phyloP scores from a whole-genome alignment of 257 asterid genomes.

The Nicotiana sylvestris region DNA sequence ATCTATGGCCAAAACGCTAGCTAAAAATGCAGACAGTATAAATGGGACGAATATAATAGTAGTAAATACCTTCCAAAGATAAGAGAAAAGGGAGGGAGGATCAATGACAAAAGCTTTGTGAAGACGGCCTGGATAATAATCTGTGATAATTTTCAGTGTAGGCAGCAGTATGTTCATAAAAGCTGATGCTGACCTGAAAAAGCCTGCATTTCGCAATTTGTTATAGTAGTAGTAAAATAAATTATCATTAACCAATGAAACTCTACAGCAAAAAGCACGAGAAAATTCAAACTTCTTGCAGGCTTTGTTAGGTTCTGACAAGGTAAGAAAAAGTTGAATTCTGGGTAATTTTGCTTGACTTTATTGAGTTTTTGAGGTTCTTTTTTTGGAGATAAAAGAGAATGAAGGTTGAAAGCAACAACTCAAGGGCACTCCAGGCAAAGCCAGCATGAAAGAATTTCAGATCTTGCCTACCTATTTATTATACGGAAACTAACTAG shows the following conservation, averaged over 20 bases:
- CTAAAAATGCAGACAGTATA: too few species aligned
- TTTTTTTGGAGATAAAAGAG: background rate
- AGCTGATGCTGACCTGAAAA: constrained; percentile 90
- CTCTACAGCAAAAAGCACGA: background rate
- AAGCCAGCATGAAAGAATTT: constrained; percentile 23
- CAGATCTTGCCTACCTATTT: background rate
- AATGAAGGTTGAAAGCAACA: constrained; percentile 40
- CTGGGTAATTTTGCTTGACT: background rate
- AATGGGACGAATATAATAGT: too few species aligned
- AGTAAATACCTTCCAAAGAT: constrained; percentile 81
- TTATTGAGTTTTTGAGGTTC: too few species aligned
- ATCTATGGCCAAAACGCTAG: too few species aligned
- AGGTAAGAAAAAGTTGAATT: background rate
- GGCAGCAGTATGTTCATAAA: constrained; percentile 72
- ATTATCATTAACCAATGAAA: background rate
- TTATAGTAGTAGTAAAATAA: too few species aligned
- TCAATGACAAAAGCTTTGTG: constrained; percentile 78
- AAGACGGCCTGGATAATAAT: constrained; percentile 71
- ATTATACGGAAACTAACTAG: too few species aligned
- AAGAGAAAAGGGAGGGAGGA: constrained; percentile 79
- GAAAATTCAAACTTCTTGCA: background rate
- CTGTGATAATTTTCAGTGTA: constrained; percentile 67
- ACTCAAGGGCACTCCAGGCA: constrained; percentile 58
- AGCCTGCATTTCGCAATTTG: constrained; percentile 50
- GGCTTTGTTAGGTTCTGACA: background rate